Percentiles rank a stretch among this genome's conserved stretches.
These are phyloP conservation scores for Cercospora zeae-maydis DNA, from an alignment of 2,329 filamentous ascomycete species.

Conservation along the genomic window DNA sequence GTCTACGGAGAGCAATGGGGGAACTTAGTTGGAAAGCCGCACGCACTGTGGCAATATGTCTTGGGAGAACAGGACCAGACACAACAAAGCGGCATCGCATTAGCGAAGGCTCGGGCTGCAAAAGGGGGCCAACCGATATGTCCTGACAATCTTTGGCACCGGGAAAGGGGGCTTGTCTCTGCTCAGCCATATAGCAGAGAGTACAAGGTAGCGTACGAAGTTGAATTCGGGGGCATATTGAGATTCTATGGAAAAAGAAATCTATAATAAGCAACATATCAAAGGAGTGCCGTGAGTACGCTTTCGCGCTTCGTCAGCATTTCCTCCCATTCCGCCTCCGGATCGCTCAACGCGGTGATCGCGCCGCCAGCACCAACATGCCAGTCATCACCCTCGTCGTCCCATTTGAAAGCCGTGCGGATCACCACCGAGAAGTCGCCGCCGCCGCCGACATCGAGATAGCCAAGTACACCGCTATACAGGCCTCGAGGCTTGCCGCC, in stretches of 20 bases:
- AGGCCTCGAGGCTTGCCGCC: conserved; percentile 61
- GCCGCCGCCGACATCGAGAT: conserved; percentile 77
- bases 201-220: conserved; percentile 12
- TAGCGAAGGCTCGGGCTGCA: no score
- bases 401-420: conserved; percentile 71
- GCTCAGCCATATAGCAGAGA: not conserved
- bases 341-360: conserved; percentile 77
- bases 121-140: no score
- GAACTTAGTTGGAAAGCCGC: no score
- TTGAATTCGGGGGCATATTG: conserved; percentile 18
- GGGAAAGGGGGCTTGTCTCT: not conserved
- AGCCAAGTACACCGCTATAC: conserved; percentile 87
- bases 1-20: no score
- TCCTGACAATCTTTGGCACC: no score
- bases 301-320: conserved; percentile 57
- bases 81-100: no score
- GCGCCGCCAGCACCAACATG: conserved; percentile 85
- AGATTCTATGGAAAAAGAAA: conserved; percentile 1
- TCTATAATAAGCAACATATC: not conserved
- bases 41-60: not conserved
- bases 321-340: conserved; percentile 80
- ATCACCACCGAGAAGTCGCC: conserved; percentile 93
- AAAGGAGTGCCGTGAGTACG: conserved; percentile 23
- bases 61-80: no score
- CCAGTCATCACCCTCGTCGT: conserved; percentile 64